Percentiles rank a stretch among this genome's conserved stretches.
phyloP scores from a whole-genome alignment of 2,329 filamentous ascomycete genomes.

The Exophiala viscosa region DNA sequence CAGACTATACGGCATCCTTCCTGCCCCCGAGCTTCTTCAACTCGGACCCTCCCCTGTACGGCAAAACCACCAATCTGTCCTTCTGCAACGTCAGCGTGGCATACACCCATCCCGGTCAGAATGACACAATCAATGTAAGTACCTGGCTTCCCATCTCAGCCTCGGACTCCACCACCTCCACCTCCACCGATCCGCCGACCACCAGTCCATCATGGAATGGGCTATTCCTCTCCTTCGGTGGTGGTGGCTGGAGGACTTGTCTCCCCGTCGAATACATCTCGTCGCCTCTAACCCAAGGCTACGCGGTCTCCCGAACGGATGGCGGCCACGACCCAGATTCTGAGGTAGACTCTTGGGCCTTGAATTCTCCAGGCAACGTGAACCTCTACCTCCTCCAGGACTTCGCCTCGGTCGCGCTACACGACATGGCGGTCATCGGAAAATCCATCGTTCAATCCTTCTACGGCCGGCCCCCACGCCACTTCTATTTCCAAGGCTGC shows the following conservation, averaged over 20 bases:
- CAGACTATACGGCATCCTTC: conserved; percentile 16
- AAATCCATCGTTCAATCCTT: conserved; percentile 13
- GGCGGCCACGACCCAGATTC: conserved; percentile 41
- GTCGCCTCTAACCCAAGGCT: conserved; percentile 34
- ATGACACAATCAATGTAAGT: conserved; percentile 38
- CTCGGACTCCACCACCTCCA: neutral
- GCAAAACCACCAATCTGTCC: neutral
- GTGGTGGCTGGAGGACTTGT: conserved; percentile 33
- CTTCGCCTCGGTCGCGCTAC: conserved; percentile 33
- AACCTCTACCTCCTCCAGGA: conserved; percentile 34
- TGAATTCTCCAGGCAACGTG: conserved; percentile 37
- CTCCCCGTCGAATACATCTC: conserved; percentile 7
- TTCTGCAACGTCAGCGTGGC: conserved; percentile 45
- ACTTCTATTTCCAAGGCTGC: conserved; percentile 55
- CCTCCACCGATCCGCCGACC: neutral
- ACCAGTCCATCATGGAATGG: conserved; percentile 34
- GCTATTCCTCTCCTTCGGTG: conserved; percentile 39
- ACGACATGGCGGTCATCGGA: conserved; percentile 35
- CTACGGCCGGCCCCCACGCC: conserved; percentile 9
- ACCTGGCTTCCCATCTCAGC: conserved; percentile 34
- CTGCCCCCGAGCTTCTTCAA: conserved; percentile 5
- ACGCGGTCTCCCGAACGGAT: conserved; percentile 43
- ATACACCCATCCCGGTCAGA: conserved; percentile 42
- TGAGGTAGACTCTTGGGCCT: conserved; percentile 38
- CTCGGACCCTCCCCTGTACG: conserved; percentile 6